Conservation (phyloP, 116 monocot species). For the Cymodocea nodosa region DNA sequence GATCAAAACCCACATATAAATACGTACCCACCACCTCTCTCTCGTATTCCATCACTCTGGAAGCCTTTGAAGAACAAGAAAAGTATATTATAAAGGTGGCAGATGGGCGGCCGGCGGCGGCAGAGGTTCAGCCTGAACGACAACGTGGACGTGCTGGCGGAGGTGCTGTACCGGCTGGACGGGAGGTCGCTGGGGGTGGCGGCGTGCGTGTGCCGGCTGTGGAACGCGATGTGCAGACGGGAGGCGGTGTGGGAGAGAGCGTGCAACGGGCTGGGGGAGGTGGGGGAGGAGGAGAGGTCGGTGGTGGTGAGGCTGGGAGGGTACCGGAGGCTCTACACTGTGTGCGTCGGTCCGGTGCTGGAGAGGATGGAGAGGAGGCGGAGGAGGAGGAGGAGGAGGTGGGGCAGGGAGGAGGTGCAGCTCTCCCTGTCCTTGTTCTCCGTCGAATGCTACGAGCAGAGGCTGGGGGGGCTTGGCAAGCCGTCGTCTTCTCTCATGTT, state of each 20-base stretch:
- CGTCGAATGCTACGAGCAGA: constrained; percentile 82
- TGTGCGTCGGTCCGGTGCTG: constrained; percentile 72
- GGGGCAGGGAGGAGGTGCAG: constrained; percentile 25
- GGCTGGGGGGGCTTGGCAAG: constrained; percentile 18
- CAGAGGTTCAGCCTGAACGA: constrained; percentile 37
- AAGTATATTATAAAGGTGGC: too few relatives aligned
- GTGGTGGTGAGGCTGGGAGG: constrained; percentile 79
- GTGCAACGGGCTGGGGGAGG: constrained; percentile 32
- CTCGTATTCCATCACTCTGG: not conserved
- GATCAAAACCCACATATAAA: not conserved
- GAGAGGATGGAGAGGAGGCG: constrained; percentile 21
- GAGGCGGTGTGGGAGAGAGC: constrained; percentile 84
- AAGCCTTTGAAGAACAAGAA: not conserved
- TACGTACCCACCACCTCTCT: not conserved
- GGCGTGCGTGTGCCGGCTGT: constrained; percentile 75
- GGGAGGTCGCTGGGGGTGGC: constrained; percentile 71
- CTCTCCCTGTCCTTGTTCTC: constrained; percentile 79
- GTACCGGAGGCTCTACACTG: constrained; percentile 67
- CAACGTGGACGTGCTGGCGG: constrained; percentile 70
- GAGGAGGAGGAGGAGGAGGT: constrained; percentile 6
- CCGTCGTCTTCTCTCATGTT: constrained; percentile 68
- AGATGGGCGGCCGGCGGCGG: not conserved
- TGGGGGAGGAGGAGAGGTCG: constrained; percentile 14
- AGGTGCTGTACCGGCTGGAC: constrained; percentile 69
- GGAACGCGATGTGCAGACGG: constrained; percentile 32